Conservation (phyloP, 2,329 filamentous ascomycete species). For the Ascocoryne sarcoides region DNA sequence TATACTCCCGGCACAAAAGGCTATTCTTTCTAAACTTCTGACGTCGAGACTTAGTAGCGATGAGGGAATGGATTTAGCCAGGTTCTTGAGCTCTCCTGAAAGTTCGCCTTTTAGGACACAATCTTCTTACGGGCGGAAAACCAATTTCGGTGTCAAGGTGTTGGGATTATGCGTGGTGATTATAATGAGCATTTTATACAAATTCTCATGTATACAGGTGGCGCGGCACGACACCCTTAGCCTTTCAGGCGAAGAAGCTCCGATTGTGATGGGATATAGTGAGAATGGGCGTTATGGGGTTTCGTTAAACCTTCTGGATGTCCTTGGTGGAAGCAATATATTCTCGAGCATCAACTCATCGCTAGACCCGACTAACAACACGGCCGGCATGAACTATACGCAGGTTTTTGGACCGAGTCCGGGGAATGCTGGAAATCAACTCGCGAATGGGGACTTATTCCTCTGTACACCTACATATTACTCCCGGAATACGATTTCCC, state of each 20-base stretch:
- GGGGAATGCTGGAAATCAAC: conserved; percentile 1
- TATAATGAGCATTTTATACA: conserved; percentile 4
- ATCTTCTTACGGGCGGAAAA: conserved; percentile 1
- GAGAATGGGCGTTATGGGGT: background rate
- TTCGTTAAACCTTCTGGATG: background rate
- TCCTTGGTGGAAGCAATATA: background rate
- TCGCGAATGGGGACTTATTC: conserved; percentile 1
- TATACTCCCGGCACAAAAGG: conserved; percentile 2
- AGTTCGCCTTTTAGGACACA: conserved; percentile 3
- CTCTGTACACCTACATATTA: conserved; percentile 8
- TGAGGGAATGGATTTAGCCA: conserved; percentile 3
- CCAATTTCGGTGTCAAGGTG: conserved; percentile 1
- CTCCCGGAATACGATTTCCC: conserved; percentile 2
- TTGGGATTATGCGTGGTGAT: background rate
- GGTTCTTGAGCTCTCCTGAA: conserved; percentile 5
- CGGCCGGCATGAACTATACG: background rate
- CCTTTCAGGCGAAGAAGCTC: background rate
- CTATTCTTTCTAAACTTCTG: conserved; percentile 7
- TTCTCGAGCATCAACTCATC: background rate
- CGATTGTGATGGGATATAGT: conserved; percentile 3
- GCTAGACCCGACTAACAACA: conserved; percentile 2
- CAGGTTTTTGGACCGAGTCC: conserved; percentile 1
- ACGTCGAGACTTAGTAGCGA: conserved; percentile 2
- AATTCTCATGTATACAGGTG: conserved; percentile 8
- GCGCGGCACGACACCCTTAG: background rate